Base-by-base conservation (phyloP, 163 green algal species). In the Chloroidium sp. region DNA sequence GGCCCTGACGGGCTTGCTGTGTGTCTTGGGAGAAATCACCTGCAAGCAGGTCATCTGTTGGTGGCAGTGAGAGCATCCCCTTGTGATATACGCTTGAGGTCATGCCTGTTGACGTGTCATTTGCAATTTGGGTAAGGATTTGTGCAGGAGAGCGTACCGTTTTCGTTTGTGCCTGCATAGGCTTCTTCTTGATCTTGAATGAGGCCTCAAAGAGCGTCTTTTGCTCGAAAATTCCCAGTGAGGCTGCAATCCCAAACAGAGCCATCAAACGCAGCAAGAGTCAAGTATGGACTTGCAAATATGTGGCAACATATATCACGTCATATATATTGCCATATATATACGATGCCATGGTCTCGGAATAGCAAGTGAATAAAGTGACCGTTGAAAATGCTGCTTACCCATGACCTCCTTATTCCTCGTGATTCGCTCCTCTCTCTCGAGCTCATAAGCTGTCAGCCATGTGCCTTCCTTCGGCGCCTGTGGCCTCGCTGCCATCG, bases 181-280 rank as follows among this genome's bases (percentile, higher is more conserved):
- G 82, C 77, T 8, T 69, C 76, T 80, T 84, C 60, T 74, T 77
- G 61, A 74, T 10, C 3, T 72, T 13, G 60, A 86, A 84, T 58
- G 69, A 79, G 10, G 72, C 62, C n/a, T 89, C 78, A 64, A 89
- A 36, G 6, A 87, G 78, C 3, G 80, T 79, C n/a, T 82, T 83
- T 68, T 89, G 85, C 12, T 88, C 74, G 14, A 90, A 57, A 13
- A 91, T 75, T 3, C 88, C 88, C 81, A 90, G 81, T 61, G 87
- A 84, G 79, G 84, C 86, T 91, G 78, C 78, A 59, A 60, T 13
- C 64, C 75, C 4, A 78, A 69, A 67, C 59, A 76, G 64, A 72
- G 6, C 64, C 6, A n/a, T 58, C 58, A 76, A 76, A 76, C 64
- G 2, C 59, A 36, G 57, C 58, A 59, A 8, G 6, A 58, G 69